Evolutionary conservation across 1,284 basidiomycete species (phyloP), one percentile per base, ranked within the genome.

Genomic region (Tranzscheliella williamsii): DNA sequence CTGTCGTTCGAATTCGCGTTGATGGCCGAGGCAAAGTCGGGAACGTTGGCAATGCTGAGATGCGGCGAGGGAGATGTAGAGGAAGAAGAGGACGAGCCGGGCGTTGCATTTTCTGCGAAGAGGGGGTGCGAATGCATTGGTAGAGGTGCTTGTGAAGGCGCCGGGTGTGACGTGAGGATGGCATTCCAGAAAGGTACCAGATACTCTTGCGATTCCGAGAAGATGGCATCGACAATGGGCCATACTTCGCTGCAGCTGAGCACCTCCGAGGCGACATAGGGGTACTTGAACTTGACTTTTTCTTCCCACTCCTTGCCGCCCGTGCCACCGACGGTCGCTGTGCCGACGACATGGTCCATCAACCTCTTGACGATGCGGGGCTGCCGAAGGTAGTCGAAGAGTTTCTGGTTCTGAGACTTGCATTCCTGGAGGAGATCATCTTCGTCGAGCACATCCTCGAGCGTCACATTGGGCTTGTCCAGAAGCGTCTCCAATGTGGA

Each of bases 391-490:
- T 90, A 92, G 76, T 89, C 86, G 65, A 90, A 86, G 37, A 92
- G 85, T 65, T 90, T 83, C 27, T 87, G 87, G 77, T 96, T 96
- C 79, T 94, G 91, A 4, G 89, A 84, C 80, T 97, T 97, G 84
- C 91, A 92, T 79, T 97, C 93, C 78, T 91, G 89, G 41, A 97
- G 81, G 44, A 96, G 82, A 78, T 96, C 92, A 76, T 91, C 89
- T 80, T 96, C 91, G 80, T 95, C 91, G 48, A 97, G 82, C 49
- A 97, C 86, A 39, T 91, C 87, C 79, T 96, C 92, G 38, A 96
- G 83, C 30, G 70, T 65, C 85, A 77, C 69, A 35, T 72, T 72
- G 18, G 60, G 62, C 46, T 70, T 69, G 24, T 77, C 75, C 15
- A 77, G 66, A 4, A 77, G 42, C 11, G 67, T 67, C 21, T 74